Evolutionary conservation across 441 rosid species (phyloP), one percentile per base, ranked within the genome.

Genomic region (Croton setiger): DNA sequence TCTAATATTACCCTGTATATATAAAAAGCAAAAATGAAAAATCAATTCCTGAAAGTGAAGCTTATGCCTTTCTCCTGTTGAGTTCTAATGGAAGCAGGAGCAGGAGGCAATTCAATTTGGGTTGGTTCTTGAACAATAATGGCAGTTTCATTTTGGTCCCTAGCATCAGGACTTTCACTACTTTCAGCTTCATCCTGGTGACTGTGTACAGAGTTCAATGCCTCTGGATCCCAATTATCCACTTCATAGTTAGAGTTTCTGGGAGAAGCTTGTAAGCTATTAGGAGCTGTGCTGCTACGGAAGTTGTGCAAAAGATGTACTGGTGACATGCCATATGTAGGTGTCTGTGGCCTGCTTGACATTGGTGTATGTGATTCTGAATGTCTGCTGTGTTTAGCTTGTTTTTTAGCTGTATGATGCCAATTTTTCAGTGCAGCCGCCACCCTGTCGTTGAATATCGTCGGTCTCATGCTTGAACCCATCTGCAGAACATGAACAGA

Each of bases 401-500:
- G 87, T 76, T 79, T 95, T 77, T 84, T 90, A 5, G 99, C 95
- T 0, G 79, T 52, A n/a, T 75, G 87, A 81, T 86, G 98, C 99
- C 99, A 92, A 70, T 70, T 83, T 76, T 84, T 90, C 4, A 95
- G 83, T 5, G 97, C 97, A 23, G 90, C 70, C 1, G 97, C 93
- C n/a, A 92, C 95, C 48, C 77, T 76, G 1, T 90, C 95, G 23
- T 92, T 82, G 81, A 95, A 95, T 68, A 95, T 80, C n/a, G 96
- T 87, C n/a, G 96, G 91, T 57, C 87, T 89, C 96, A 95, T 95
- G 74, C 86, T 78, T 0, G 96, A 81, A 48, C 99, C 99, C 99
- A 95, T 95, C 97, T 92, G 43, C 8, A 0, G 43, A 39, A 39
- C 43, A 39, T 9, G 8, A 39, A 39, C 43, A 27, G 31, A 27